Base-by-base conservation (phyloP, 805 yeast species). In the Candida hungchunana region DNA sequence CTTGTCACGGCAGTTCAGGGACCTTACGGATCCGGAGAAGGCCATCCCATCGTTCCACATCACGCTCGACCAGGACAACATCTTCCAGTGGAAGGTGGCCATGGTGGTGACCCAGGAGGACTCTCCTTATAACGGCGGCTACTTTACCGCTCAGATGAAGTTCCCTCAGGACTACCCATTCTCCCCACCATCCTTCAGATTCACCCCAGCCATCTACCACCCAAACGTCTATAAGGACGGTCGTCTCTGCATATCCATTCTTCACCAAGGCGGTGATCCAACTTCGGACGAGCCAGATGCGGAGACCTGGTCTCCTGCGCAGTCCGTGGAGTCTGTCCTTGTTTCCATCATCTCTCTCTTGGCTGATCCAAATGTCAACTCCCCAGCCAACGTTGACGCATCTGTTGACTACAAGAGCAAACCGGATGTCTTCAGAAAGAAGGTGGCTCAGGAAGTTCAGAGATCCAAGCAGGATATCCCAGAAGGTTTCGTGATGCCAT, bases 371-470 rank as follows among this genome's bases (percentile, higher is more conserved):
- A 90, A 90, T 63, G 81, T 85, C 40, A 75, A 78, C 42, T 85
- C 96, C 1, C 97, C 97, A 6, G 97, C 97, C 6, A 90, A 90
- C 60, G 89, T 90, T 33, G 97, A 90, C 60, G 97, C 97, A 13
- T 84, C 95, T 14, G 87, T 88, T 29, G 85, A 83, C 50, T 88
- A 86, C 75, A 73, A 95, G 53, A 86, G 84, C 53, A 76, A 82
- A 59, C 80, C 81, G 19, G 86, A 79, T 18, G 79, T 75, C 30
- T 90, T 87, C 64, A 75, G 76, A 58, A 77, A 73, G 52, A 76
- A 77, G 55, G 95, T 88, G 5, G 70, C 75, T 43, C 75, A 79
- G 51, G 95, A 87, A 52, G 96, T 88, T 20, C 87, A 81, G 56
- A 69, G 82, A 50, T 82, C 95, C 26, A 83, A 82, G 55, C 74